A percentile compares a stretch with the other conserved stretches of the same genome.
Evolutionary conservation across 345 rosid species (phyloP).

Genomic region (Melaleuca alternifolia): DNA sequence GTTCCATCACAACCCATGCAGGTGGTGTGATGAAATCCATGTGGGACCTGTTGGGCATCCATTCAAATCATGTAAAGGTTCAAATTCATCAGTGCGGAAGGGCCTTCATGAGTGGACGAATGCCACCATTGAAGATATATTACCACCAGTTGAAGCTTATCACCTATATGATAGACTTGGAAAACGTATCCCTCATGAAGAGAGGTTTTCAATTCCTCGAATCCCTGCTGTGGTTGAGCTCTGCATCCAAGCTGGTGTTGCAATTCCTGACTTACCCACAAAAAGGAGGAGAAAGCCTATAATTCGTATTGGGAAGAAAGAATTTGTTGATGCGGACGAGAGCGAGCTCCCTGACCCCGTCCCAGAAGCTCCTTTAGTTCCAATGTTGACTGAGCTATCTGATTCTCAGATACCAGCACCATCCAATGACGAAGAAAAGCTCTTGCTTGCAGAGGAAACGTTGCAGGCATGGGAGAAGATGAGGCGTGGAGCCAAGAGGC

Average conservation of each 20-base stretch:
- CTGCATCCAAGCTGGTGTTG: constrained; percentile 88
- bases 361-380: constrained; percentile 38
- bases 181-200: constrained; percentile 65
- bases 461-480: constrained; percentile 63
- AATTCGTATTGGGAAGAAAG: constrained; percentile 61
- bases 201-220: constrained; percentile 70
- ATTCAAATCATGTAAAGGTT: constrained; percentile 88
- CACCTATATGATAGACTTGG: constrained; percentile 77
- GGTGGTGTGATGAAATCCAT: constrained; percentile 84
- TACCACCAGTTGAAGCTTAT: constrained; percentile 63
- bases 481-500: constrained; percentile 73
- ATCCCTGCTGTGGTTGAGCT: constrained; percentile 83
- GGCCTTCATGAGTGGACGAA: constrained; percentile 80
- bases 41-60: constrained; percentile 90
- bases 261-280: constrained; percentile 55
- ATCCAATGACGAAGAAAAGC: constrained; percentile 40
- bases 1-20: constrained; percentile 13
- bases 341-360: constrained; percentile 71
- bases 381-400: constrained; percentile 49
- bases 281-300: constrained; percentile 91
- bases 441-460: constrained; percentile 68
- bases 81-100: constrained; percentile 46
- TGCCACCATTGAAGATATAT: constrained; percentile 56
- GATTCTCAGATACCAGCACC: constrained; percentile 47
- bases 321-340: constrained; percentile 89